A percentile compares a stretch with the other conserved stretches of the same genome.
phyloP scores from a whole-genome alignment of 257 asterid genomes.

The Penstemon eatonii region DNA sequence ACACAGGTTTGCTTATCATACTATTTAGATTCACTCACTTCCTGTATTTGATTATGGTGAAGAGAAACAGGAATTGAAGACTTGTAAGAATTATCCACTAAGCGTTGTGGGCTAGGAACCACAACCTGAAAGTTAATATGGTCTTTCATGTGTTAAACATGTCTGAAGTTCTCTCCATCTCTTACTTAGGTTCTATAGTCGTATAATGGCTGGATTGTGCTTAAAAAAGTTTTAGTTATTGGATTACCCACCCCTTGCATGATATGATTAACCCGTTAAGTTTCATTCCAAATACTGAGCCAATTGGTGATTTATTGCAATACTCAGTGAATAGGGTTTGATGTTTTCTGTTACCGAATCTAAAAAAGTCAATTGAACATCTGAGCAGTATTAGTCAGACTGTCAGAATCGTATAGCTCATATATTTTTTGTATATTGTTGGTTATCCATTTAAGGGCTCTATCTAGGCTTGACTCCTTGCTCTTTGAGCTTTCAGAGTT shows the following conservation, averaged over 20 bases:
- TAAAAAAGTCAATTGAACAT: neutral
- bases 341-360: neutral
- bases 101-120: neutral
- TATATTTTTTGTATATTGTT: neutral
- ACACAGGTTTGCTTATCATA: slow-evolving; percentile 61
- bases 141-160: neutral
- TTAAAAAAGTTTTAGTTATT: neutral
- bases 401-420: neutral
- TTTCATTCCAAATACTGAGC: neutral
- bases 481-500: slow-evolving; percentile 58
- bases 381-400: neutral
- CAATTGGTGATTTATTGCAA: neutral
- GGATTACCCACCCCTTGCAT: neutral
- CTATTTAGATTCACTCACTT: slow-evolving; percentile 14
- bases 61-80: neutral
- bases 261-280: neutral
- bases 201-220: neutral
- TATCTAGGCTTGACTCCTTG: slow-evolving; percentile 17
- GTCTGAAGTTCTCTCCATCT: neutral
- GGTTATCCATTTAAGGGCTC: slow-evolving; percentile 5
- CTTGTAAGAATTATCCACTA: neutral
- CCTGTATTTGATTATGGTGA: neutral
- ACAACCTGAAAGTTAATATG: neutral
- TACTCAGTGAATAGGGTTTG: neutral
- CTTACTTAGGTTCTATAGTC: neutral